A percentile compares a stretch with the other conserved stretches of the same genome.
phyloP scores from a whole-genome alignment of 805 yeast species.

The Teunomyces aglyptinius region DNA sequence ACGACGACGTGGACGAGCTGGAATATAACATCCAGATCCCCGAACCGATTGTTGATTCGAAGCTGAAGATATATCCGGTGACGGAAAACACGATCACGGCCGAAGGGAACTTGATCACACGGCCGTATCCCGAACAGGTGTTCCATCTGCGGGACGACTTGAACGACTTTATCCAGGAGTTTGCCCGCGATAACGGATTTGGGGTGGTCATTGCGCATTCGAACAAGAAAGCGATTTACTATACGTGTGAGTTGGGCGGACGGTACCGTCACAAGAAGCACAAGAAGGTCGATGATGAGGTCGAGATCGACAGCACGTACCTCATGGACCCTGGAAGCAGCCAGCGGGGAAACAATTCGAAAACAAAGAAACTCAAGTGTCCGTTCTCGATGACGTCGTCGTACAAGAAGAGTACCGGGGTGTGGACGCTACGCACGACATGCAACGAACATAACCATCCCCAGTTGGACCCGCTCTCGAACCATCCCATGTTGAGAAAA shows the following conservation, averaged over 20 bases:
- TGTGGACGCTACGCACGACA: constrained; percentile 53
- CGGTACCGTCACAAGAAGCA: constrained; percentile 51
- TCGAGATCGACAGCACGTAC: constrained; percentile 32
- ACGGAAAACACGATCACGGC: constrained; percentile 46
- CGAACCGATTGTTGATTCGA: constrained; percentile 43
- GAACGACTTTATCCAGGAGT: constrained; percentile 53
- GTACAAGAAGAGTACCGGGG: constrained; percentile 47
- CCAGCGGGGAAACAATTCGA: constrained; percentile 21
- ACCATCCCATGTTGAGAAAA: constrained; percentile 57
- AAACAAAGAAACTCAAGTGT: constrained; percentile 53
- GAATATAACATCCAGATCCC: constrained; percentile 47
- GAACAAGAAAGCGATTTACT: constrained; percentile 56
- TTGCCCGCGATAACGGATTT: constrained; percentile 56
- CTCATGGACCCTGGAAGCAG: constrained; percentile 28
- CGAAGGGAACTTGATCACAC: constrained; percentile 51
- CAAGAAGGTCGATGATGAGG: constrained; percentile 20
- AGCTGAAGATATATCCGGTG: constrained; percentile 43
- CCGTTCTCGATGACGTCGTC: constrained; percentile 61
- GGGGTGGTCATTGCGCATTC: constrained; percentile 61
- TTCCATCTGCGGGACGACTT: constrained; percentile 50
- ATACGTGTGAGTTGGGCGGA: constrained; percentile 59
- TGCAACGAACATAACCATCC: constrained; percentile 61
- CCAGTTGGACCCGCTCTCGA: constrained; percentile 52
- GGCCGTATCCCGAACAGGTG: constrained; percentile 52
- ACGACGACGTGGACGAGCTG: constrained; percentile 30